A percentile compares a stretch with the other conserved stretches of the same genome.
These are phyloP conservation scores for Ceratobasidium sp. DNA, from an alignment of 1,284 basidiomycete genomes.

Conservation along the genomic window DNA sequence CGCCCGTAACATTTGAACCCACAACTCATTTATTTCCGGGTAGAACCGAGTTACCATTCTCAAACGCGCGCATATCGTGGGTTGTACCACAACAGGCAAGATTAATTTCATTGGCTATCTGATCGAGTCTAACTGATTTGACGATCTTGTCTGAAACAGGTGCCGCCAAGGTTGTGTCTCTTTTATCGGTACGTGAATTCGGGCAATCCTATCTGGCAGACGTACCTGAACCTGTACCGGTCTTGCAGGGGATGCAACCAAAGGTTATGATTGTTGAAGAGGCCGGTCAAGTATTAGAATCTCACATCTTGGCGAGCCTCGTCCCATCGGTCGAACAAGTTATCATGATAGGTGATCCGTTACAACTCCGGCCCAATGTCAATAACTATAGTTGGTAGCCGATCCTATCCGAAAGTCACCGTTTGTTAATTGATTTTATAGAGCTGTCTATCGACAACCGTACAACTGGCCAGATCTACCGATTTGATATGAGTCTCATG, in stretches of 20 bases:
- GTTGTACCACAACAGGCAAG: conserved; percentile 53
- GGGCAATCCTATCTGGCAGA: not conserved
- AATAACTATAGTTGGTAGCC: conserved; percentile 66
- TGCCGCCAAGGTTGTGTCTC: conserved; percentile 50
- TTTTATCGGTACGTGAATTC: conserved; percentile 46
- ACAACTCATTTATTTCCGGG: not conserved
- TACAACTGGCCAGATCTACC: conserved; percentile 62
- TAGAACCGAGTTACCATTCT: conserved; percentile 47
- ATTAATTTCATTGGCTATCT: not conserved
- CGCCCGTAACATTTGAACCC: not conserved
- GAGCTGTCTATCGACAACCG: conserved; percentile 69
- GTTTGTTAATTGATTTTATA: conserved; percentile 50
- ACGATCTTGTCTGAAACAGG: conserved; percentile 32
- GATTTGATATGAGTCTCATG: conserved; percentile 75
- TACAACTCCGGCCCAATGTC: conserved; percentile 75
- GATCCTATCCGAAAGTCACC: too few species aligned
- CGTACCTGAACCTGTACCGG: not conserved
- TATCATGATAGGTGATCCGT: conserved; percentile 77
- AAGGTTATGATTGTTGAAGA: conserved; percentile 75
- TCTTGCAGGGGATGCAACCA: conserved; percentile 64
- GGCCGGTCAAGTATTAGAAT: conserved; percentile 82
- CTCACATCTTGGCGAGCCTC: conserved; percentile 67
- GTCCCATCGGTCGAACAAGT: conserved; percentile 60
- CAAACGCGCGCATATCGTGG: conserved; percentile 49
- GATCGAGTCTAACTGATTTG: not conserved